These are phyloP conservation scores for Eragrostis nindensis DNA, from an alignment of 176 grass and related monocot genomes.

Conservation along the genomic window DNA sequence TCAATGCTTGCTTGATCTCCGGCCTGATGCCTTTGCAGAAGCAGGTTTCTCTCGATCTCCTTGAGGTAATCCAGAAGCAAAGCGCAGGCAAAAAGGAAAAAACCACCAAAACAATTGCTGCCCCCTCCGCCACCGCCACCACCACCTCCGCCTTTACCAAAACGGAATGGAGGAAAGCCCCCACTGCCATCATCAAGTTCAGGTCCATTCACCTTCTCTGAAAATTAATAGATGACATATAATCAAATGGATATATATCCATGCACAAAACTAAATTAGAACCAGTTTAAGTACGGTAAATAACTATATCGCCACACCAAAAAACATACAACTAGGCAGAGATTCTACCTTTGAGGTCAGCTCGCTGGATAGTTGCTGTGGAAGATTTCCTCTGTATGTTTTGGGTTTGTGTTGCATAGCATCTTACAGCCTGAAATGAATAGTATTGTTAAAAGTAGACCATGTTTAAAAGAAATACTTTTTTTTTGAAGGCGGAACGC, in stretches of 20 bases:
- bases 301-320: neutral
- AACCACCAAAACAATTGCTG: constrained; percentile 23
- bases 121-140: neutral
- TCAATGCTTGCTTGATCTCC: constrained; percentile 27
- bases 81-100: constrained; percentile 22
- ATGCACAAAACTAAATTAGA: too few species aligned
- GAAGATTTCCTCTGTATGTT: constrained; percentile 8
- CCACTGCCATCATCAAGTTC: constrained; percentile 37
- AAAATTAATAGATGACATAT: neutral
- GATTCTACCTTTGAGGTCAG: constrained; percentile 26
- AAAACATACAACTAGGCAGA: neutral
- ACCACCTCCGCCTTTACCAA: constrained; percentile 27
- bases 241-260: constrained; percentile 7
- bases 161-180: constrained; percentile 24
- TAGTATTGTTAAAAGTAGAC: constrained; percentile 1
- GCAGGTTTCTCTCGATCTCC: constrained; percentile 31
- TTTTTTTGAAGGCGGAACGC: too few species aligned
- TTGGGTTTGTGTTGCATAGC: constrained; percentile 38
- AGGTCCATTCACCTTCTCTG: constrained; percentile 19
- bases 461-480: neutral
- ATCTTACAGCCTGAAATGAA: constrained; percentile 21
- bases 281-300: neutral
- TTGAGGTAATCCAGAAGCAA: constrained; percentile 39
- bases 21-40: constrained; percentile 2
- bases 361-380: neutral